phyloP scores from a whole-genome alignment of 1,284 basidiomycete genomes.

The Volvariella surrecta region DNA sequence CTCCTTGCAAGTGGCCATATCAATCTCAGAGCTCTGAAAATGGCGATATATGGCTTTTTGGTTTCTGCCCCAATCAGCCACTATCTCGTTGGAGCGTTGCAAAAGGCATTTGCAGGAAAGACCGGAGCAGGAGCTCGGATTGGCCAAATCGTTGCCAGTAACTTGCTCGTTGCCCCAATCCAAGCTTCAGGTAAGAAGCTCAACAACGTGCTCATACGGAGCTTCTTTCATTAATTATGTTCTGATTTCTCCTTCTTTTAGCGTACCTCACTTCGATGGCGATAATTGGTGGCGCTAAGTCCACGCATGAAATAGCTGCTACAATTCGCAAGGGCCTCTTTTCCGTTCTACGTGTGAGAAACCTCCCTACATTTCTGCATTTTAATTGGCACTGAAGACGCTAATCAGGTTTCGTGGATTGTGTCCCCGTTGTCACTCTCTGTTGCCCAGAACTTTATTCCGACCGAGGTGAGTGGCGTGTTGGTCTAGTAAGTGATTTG shows the following conservation, averaged over 20 bases:
- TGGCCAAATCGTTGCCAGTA: conserved; percentile 71
- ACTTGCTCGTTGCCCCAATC: conserved; percentile 73
- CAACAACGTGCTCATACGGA: neutral
- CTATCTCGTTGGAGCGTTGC: conserved; percentile 60
- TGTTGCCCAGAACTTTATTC: conserved; percentile 69
- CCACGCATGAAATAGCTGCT: conserved; percentile 54
- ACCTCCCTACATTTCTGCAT: conserved; percentile 2
- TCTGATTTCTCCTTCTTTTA: conserved; percentile 15
- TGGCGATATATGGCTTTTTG: conserved; percentile 78
- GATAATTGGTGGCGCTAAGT: conserved; percentile 75
- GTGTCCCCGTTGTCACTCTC: conserved; percentile 65
- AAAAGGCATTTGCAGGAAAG: conserved; percentile 71
- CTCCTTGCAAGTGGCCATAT: conserved; percentile 49
- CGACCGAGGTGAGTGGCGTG: conserved; percentile 56
- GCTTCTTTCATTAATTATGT: neutral
- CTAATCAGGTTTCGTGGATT: conserved; percentile 56
- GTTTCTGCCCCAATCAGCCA: conserved; percentile 83
- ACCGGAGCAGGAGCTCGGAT: conserved; percentile 62
- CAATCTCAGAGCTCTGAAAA: conserved; percentile 64
- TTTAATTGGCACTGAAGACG: conserved; percentile 7
- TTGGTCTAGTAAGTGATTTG: too few relatives aligned
- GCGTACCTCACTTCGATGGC: conserved; percentile 74
- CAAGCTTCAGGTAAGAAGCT: conserved; percentile 54
- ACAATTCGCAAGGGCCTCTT: conserved; percentile 74
- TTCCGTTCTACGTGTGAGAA: conserved; percentile 60